These are phyloP conservation scores for Ophiostoma perfectum DNA, from an alignment of 2,329 filamentous ascomycete genomes.

Conservation along the genomic window DNA sequence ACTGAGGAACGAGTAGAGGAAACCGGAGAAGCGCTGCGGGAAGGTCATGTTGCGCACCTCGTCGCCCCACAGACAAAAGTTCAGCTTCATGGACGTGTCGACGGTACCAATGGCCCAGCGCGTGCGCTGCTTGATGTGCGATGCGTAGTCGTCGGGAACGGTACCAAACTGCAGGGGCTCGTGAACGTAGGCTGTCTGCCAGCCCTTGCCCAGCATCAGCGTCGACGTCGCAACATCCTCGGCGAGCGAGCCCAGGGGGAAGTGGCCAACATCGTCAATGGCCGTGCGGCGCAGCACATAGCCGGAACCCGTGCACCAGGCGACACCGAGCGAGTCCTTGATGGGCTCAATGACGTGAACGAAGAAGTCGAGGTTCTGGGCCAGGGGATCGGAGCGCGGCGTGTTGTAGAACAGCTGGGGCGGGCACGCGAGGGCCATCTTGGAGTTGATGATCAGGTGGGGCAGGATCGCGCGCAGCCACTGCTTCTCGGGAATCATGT, in stretches of 20 bases:
- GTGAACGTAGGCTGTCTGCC: constrained; percentile 56
- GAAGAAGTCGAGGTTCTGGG: constrained; percentile 54
- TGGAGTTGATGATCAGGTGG: constrained; percentile 52
- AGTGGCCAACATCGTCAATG: constrained; percentile 56
- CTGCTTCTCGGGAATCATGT: constrained; percentile 59
- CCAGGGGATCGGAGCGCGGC: constrained; percentile 52
- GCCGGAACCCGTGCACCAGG: constrained; percentile 62
- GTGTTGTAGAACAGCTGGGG: constrained; percentile 61
- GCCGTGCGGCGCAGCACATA: constrained; percentile 56
- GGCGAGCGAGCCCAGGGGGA: constrained; percentile 53
- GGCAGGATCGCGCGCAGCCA: constrained; percentile 57
- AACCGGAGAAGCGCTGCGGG: constrained; percentile 54
- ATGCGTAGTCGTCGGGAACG: constrained; percentile 51
- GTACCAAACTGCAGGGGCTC: constrained; percentile 57
- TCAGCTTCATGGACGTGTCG: constrained; percentile 55
- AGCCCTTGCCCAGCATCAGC: constrained; percentile 54
- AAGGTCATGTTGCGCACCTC: constrained; percentile 48
- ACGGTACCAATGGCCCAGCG: constrained; percentile 53
- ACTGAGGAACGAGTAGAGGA: constrained; percentile 48
- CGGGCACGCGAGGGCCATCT: constrained; percentile 55
- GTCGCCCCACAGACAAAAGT: constrained; percentile 54
- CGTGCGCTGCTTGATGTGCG: constrained; percentile 53
- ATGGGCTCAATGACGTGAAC: constrained; percentile 49
- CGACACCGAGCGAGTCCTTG: constrained; percentile 48
- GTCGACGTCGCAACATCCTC: constrained; percentile 58